phyloP scores from a whole-genome alignment of 1,139 yeast species.

The Yamadazyma sp. region DNA sequence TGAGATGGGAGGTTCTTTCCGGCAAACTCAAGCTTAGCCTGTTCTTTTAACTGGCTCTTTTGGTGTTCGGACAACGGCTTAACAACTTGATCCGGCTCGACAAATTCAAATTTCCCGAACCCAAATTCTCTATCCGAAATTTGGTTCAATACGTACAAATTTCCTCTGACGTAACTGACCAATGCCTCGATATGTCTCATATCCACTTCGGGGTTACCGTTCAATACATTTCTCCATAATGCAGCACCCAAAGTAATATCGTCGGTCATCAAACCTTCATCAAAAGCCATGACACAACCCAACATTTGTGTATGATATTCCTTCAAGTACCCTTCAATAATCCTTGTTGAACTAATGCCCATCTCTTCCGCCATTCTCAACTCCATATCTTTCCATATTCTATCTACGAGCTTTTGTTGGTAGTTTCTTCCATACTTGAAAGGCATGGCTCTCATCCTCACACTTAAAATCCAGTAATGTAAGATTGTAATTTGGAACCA shows the following conservation, averaged over 20 bases:
- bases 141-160: slow-evolving; percentile 79
- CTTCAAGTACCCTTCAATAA: slow-evolving; percentile 82
- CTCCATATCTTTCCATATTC: slow-evolving; percentile 89
- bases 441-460: slow-evolving; percentile 95
- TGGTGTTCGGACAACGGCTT: slow-evolving; percentile 67
- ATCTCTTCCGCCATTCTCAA: slow-evolving; percentile 80
- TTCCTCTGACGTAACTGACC: slow-evolving; percentile 85
- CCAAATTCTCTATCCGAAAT: slow-evolving; percentile 92
- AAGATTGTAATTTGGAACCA: slow-evolving; percentile 92
- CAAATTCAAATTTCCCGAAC: slow-evolving; percentile 81
- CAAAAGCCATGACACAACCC: slow-evolving; percentile 88
- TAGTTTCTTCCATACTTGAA: slow-evolving; percentile 83
- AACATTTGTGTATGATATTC: slow-evolving; percentile 88
- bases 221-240: slow-evolving; percentile 87
- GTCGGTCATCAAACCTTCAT: slow-evolving; percentile 82
- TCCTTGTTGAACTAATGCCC: slow-evolving; percentile 78
- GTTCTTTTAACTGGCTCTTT: slow-evolving; percentile 44
- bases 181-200: slow-evolving; percentile 82
- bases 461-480: slow-evolving; percentile 92
- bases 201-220: slow-evolving; percentile 81
- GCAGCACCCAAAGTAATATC: slow-evolving; percentile 88
- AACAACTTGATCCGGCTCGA: slow-evolving; percentile 81
- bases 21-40: slow-evolving; percentile 36
- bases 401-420: slow-evolving; percentile 88
- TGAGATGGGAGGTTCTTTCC: slow-evolving; percentile 60